Evolutionary conservation across 2,329 filamentous ascomycete genomes (phyloP).

Genomic region (Alternaria arborescens): DNA sequence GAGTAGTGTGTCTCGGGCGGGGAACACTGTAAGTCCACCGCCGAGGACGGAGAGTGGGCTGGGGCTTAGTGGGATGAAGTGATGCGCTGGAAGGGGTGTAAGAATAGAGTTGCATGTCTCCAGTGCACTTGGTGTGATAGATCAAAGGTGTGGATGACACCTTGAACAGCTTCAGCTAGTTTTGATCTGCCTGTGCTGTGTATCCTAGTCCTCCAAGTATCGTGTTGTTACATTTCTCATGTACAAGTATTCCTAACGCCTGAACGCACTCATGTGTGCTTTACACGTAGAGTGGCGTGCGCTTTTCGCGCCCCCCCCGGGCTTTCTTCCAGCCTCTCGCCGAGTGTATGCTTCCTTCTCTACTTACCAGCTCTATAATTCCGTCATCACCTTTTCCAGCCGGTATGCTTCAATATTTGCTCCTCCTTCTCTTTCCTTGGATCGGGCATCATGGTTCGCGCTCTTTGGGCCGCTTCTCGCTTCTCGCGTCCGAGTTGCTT

Average conservation of each 20-base stretch:
- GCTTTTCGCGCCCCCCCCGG: background rate
- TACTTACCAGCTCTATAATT: too few species aligned
- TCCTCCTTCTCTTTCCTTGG: conserved; percentile 39
- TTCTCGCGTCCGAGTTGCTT: conserved; percentile 40
- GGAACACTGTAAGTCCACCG: conserved; percentile 39
- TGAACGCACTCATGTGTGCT: background rate
- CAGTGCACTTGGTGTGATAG: too few species aligned
- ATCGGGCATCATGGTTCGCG: conserved; percentile 28
- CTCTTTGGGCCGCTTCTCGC: conserved; percentile 22
- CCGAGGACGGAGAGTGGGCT: conserved; percentile 35
- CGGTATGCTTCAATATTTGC: conserved; percentile 39
- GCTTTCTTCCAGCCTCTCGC: background rate
- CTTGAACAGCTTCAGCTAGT: background rate
- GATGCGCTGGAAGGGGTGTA: conserved; percentile 4
- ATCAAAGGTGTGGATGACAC: conserved; percentile 1
- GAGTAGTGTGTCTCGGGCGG: conserved; percentile 35
- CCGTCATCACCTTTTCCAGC: conserved; percentile 33
- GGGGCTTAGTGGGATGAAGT: conserved; percentile 28
- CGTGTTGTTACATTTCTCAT: conserved; percentile 24
- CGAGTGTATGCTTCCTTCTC: background rate
- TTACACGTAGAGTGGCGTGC: background rate
- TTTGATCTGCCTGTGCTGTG: background rate
- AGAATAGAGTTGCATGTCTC: conserved; percentile 20
- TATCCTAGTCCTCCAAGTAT: conserved; percentile 5
- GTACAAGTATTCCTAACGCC: conserved; percentile 14